These are phyloP conservation scores for Fusarium nematophilum DNA, from an alignment of 2,329 filamentous ascomycete species.

Conservation along the genomic window DNA sequence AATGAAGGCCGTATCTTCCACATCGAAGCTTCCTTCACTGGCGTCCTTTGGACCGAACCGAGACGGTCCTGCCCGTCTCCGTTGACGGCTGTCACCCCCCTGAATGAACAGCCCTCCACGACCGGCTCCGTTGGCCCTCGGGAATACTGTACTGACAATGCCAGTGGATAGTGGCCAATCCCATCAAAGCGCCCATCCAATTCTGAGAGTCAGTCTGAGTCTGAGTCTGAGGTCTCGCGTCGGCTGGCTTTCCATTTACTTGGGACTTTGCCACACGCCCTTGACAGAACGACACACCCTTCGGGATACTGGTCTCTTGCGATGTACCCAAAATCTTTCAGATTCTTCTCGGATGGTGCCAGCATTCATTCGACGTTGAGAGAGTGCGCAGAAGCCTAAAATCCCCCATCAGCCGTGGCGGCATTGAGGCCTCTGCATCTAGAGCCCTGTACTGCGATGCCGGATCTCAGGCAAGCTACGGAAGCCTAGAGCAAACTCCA, in stretches of 20 bases:
- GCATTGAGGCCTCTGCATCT: background rate
- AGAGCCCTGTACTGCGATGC: background rate
- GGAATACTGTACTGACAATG: conserved; percentile 36
- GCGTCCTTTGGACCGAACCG: conserved; percentile 46
- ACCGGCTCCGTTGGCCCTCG: conserved; percentile 43
- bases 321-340: background rate
- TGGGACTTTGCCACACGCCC: conserved; percentile 8
- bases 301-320: background rate
- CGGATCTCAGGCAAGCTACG: background rate
- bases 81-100: conserved; percentile 10
- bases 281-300: conserved; percentile 9
- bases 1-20: conserved; percentile 21
- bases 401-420: background rate
- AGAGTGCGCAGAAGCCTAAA: background rate
- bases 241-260: conserved; percentile 12
- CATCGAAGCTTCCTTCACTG: conserved; percentile 18
- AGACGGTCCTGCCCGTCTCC: conserved; percentile 28
- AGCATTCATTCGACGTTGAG: no score
- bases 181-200: background rate
- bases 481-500: background rate
- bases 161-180: background rate
- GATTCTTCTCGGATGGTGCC: background rate
- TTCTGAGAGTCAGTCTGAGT: conserved; percentile 9
- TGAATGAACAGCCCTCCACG: conserved; percentile 9
- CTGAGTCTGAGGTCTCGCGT: no score